A percentile compares a stretch with the other conserved stretches of the same genome.
Evolutionary conservation across 75 land plant species (phyloP).

Genomic region (Pseudotsuga menziesii): DNA sequence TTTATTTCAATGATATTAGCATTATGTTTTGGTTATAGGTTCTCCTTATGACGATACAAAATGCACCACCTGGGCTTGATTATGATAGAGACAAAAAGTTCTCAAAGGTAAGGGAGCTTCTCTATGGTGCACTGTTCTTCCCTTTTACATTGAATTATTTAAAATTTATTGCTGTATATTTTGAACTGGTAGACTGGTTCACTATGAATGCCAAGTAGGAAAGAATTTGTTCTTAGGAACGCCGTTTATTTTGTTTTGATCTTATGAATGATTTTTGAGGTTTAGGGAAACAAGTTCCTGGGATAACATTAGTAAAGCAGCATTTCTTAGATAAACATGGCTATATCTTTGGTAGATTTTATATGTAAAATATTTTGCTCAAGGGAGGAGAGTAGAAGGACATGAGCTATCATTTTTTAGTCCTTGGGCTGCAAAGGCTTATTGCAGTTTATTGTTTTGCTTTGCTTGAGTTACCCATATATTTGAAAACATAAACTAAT

Average conservation of each 20-base stretch:
- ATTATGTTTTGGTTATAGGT: conserved; percentile 35
- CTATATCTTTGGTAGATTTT: not conserved
- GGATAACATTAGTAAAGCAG: not conserved
- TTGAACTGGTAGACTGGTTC: not conserved
- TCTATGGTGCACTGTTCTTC: not conserved
- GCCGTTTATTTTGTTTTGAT: not conserved
- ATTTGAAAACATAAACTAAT: not conserved
- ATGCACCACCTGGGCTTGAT: conserved; percentile 93
- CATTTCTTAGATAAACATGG: not conserved
- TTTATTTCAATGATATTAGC: not conserved
- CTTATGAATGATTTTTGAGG: not conserved
- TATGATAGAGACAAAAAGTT: conserved; percentile 84
- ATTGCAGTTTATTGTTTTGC: too few species aligned
- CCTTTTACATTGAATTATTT: not conserved
- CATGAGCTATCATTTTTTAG: too few species aligned
- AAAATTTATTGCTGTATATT: not conserved
- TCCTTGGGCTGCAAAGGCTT: too few species aligned
- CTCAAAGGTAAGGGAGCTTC: conserved; percentile 64
- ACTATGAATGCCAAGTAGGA: not conserved
- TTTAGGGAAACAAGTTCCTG: not conserved
- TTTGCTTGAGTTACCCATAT: too few species aligned
- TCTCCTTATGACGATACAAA: conserved; percentile 88
- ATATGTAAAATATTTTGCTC: not conserved
- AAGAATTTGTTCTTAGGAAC: not conserved
- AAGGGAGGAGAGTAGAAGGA: not conserved